phyloP scores from a whole-genome alignment of 352 stramenopile genomes.

The Nothophytophthora sp. region DNA sequence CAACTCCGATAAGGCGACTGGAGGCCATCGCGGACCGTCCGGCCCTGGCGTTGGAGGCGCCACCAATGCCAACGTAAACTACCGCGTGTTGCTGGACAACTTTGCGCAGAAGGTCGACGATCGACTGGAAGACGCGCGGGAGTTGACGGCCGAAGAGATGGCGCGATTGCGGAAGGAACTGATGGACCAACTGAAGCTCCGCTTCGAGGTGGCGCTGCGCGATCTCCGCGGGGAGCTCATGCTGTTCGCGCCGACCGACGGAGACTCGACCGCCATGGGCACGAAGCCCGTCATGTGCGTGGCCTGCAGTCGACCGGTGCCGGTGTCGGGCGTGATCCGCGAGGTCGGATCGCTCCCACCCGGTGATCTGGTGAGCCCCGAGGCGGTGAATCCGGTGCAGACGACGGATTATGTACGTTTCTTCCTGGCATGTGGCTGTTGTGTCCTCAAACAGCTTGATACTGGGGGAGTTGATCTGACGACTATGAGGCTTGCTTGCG shows the following conservation, averaged over 20 bases:
- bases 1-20: constrained; percentile 56
- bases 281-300: constrained; percentile 86
- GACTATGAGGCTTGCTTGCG: too few relatives aligned
- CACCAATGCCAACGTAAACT: constrained; percentile 59
- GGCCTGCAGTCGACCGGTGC: constrained; percentile 74
- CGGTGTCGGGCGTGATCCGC: constrained; percentile 53
- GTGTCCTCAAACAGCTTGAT: too few relatives aligned
- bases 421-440: too few relatives aligned
- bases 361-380: constrained; percentile 27
- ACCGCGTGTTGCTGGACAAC: constrained; percentile 66
- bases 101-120: constrained; percentile 78
- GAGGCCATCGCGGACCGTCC: constrained; percentile 1
- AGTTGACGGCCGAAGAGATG: constrained; percentile 67
- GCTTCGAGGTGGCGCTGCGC: constrained; percentile 58
- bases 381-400: constrained; percentile 23
- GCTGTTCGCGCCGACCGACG: constrained; percentile 43
- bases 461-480: too few relatives aligned
- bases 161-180: constrained; percentile 64
- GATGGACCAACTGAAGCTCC: constrained; percentile 57
- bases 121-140: constrained; percentile 58
- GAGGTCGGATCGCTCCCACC: constrained; percentile 54
- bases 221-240: constrained; percentile 70
- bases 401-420: constrained; percentile 25
- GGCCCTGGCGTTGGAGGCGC: constrained; percentile 32
- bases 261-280: constrained; percentile 74